Conservation (phyloP, 192 early-diverging fungal species). For the Entrophospora sp. region DNA sequence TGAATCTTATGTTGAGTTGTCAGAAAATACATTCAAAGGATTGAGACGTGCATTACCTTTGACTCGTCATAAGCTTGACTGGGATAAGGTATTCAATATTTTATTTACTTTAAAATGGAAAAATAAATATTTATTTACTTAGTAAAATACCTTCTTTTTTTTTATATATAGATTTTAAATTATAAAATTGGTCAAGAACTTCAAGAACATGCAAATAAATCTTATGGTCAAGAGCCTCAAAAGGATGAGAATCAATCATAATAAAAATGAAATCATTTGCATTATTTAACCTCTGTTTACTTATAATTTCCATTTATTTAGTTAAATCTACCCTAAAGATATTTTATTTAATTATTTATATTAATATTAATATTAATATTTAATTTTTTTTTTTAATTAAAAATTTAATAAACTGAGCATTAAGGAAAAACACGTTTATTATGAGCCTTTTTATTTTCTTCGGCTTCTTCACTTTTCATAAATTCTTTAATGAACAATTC, state of each 20-base stretch:
- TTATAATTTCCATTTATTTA: too few relatives aligned
- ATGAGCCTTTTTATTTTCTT: slow-evolving; percentile 31
- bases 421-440: too few relatives aligned
- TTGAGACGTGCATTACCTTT: slow-evolving; percentile 84
- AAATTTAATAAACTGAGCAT: too few relatives aligned
- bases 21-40: slow-evolving; percentile 84
- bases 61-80: slow-evolving; percentile 88
- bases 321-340: too few relatives aligned
- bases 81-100: slow-evolving; percentile 55
- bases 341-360: too few relatives aligned
- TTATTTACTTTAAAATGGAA: too few relatives aligned
- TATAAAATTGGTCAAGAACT: slow-evolving; percentile 21
- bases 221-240: too few relatives aligned
- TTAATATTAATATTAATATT: too few relatives aligned
- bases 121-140: background rate
- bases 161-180: slow-evolving; percentile 3
- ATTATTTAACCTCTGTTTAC: too few relatives aligned
- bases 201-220: slow-evolving; percentile 14
- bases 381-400: too few relatives aligned
- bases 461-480: slow-evolving; percentile 30
- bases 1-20: slow-evolving; percentile 67
- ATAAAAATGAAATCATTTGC: too few relatives aligned
- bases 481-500: slow-evolving; percentile 42
- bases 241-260: too few relatives aligned
- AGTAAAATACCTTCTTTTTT: background rate